A percentile compares a stretch with the other conserved stretches of the same genome.
Conservation (phyloP, 2,329 filamentous ascomycete genomes). For the Alternaria sp. region DNA sequence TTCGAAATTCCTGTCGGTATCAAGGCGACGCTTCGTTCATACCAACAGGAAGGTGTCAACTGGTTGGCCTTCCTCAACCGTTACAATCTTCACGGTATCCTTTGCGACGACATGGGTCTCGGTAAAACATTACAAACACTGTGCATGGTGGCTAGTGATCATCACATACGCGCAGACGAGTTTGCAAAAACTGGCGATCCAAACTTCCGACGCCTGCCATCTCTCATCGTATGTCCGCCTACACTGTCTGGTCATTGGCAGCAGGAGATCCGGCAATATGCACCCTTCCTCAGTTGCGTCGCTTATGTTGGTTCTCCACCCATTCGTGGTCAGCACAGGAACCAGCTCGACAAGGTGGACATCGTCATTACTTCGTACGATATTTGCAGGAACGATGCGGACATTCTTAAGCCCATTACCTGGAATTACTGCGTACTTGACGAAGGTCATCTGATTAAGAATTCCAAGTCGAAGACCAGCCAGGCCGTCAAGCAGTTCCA, state of each 20-base stretch:
- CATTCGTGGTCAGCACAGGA: conserved; percentile 76
- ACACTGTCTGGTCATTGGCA: conserved; percentile 98
- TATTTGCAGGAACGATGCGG: conserved; percentile 95
- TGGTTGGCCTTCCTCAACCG: conserved; percentile 98
- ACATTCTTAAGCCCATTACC: conserved; percentile 79
- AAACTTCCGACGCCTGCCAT: conserved; percentile 82
- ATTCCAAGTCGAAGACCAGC: conserved; percentile 95
- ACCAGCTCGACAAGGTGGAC: conserved; percentile 78
- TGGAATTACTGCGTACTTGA: conserved; percentile 99
- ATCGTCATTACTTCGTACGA: conserved; percentile 98
- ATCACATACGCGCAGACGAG: conserved; percentile 91
- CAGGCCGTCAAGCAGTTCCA: conserved; percentile 87
- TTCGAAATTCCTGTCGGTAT: conserved; percentile 96
- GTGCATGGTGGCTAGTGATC: conserved; percentile 97
- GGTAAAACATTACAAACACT: conserved; percentile 97
- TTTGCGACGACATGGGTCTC: conserved; percentile 99
- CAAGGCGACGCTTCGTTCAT: conserved; percentile 94
- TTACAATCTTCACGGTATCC: conserved; percentile 96
- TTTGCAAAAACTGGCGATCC: conserved; percentile 81
- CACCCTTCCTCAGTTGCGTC: conserved; percentile 88
- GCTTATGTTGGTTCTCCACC: conserved; percentile 90
- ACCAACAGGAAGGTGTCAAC: conserved; percentile 98
- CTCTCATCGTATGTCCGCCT: conserved; percentile 93
- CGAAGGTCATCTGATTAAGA: conserved; percentile 98
- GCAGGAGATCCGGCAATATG: conserved; percentile 94